Percentiles rank a stretch among this genome's conserved stretches.
Evolutionary conservation across 1,139 yeast species (phyloP).

Genomic region (Scheffersomyces lignicola): DNA sequence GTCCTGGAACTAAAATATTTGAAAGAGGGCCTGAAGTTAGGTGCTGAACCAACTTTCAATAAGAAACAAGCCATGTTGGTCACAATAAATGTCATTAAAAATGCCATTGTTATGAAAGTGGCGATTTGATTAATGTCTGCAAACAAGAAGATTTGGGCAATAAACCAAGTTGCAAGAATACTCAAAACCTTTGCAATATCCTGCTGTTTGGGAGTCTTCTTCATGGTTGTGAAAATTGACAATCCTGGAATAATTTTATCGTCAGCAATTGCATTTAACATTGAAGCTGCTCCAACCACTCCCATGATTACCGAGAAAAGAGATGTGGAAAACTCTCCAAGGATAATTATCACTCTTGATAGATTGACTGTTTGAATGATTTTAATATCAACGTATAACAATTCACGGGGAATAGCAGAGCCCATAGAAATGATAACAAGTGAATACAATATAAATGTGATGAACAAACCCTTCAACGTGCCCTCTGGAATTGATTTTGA

Average conservation of each 20-base stretch:
- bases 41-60: conserved; percentile 86
- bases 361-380: conserved; percentile 79
- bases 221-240: conserved; percentile 53
- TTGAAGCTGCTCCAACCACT: conserved; percentile 88
- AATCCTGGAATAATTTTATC: conserved; percentile 84
- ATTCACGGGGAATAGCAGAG: conserved; percentile 70
- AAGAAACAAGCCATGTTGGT: conserved; percentile 91
- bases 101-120: conserved; percentile 94
- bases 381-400: conserved; percentile 75
- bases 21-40: conserved; percentile 94
- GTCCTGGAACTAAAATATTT: conserved; percentile 80
- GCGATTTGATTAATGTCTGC: conserved; percentile 94
- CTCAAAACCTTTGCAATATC: conserved; percentile 53
- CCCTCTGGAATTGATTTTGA: conserved; percentile 89
- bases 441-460: conserved; percentile 74
- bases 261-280: conserved; percentile 85
- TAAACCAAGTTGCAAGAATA: conserved; percentile 70
- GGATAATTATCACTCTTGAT: conserved; percentile 66
- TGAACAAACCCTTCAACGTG: conserved; percentile 73
- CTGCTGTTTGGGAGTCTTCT: conserved; percentile 33
- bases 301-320: conserved; percentile 93
- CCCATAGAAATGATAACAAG: conserved; percentile 81
- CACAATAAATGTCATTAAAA: conserved; percentile 90
- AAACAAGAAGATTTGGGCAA: conserved; percentile 81
- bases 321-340: conserved; percentile 89